Evolutionary conservation across 345 rosid species (phyloP).

Genomic region (Pseudoturritis turrita): DNA sequence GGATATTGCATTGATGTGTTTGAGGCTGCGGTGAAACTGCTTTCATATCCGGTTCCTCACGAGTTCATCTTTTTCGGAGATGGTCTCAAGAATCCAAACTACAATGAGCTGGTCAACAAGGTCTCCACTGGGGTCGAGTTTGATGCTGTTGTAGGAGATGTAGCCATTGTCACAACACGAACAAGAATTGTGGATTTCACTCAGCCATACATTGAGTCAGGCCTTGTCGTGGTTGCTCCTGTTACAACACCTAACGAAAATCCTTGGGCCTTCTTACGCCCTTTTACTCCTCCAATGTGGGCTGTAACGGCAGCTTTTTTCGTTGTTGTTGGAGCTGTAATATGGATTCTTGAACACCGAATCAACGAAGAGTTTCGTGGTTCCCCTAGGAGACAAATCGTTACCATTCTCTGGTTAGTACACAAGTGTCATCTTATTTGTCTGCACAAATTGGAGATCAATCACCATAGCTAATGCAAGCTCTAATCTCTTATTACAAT

Average conservation of each 20-base stretch:
- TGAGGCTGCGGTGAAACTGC: constrained; percentile 59
- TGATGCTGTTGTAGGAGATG: constrained; percentile 84
- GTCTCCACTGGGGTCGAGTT: constrained; percentile 61
- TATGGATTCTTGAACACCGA: constrained; percentile 93
- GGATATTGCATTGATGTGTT: constrained; percentile 91
- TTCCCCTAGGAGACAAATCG: constrained; percentile 66
- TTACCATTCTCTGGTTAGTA: constrained; percentile 73
- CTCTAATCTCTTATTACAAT: not conserved
- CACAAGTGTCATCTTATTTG: not conserved
- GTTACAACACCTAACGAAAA: constrained; percentile 51
- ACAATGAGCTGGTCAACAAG: constrained; percentile 53
- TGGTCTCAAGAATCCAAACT: constrained; percentile 71
- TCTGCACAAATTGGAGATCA: not conserved
- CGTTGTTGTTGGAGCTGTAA: constrained; percentile 65
- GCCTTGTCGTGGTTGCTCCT: constrained; percentile 86
- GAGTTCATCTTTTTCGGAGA: constrained; percentile 74
- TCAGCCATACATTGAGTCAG: constrained; percentile 84
- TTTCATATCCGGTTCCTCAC: constrained; percentile 76
- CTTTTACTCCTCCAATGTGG: constrained; percentile 87
- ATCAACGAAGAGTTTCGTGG: constrained; percentile 84
- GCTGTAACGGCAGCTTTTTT: constrained; percentile 63
- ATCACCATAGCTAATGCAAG: constrained; percentile 4
- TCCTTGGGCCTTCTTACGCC: constrained; percentile 77
- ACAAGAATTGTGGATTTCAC: constrained; percentile 74
- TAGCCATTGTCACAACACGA: constrained; percentile 72